These are phyloP conservation scores for Candida glaebosa DNA, from an alignment of 805 yeast species.

Conservation along the genomic window DNA sequence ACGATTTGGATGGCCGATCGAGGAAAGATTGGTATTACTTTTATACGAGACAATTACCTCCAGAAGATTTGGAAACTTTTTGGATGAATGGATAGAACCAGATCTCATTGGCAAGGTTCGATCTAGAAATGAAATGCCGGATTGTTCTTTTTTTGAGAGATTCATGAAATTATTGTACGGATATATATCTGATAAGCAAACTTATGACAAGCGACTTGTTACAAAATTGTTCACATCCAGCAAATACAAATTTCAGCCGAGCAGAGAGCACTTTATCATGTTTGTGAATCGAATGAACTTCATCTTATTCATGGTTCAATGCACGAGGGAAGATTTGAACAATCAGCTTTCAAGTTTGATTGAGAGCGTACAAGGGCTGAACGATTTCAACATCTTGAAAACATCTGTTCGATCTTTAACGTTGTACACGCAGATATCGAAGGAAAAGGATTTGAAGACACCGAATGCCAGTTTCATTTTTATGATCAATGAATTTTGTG, in stretches of 20 bases:
- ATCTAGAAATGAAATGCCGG: slow-evolving; percentile 26
- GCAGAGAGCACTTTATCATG: slow-evolving; percentile 24
- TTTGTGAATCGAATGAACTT: slow-evolving; percentile 37
- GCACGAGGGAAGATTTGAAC: slow-evolving; percentile 31
- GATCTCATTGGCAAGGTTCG: slow-evolving; percentile 18
- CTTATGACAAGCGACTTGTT: slow-evolving; percentile 24
- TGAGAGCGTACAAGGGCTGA: slow-evolving; percentile 17
- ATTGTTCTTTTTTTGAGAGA: slow-evolving; percentile 28
- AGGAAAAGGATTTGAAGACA: slow-evolving; percentile 8
- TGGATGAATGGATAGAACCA: slow-evolving; percentile 28
- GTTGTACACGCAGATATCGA: slow-evolving; percentile 16
- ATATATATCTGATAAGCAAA: slow-evolving; percentile 26
- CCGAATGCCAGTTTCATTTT: slow-evolving; percentile 13
- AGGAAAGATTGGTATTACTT: slow-evolving; percentile 28
- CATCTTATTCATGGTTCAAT: slow-evolving; percentile 28
- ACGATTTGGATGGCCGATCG: slow-evolving; percentile 27
- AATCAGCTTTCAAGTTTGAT: slow-evolving; percentile 26
- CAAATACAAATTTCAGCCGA: slow-evolving; percentile 27
- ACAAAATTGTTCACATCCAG: slow-evolving; percentile 38
- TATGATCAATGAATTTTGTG: background rate
- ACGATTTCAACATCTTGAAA: slow-evolving; percentile 22
- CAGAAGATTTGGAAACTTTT: slow-evolving; percentile 34
- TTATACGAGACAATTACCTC: slow-evolving; percentile 28
- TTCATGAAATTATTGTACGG: slow-evolving; percentile 34
- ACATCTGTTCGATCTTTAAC: slow-evolving; percentile 19